These are phyloP conservation scores for Lactarius psammicola DNA, from an alignment of 768 basidiomycete genomes.

Conservation along the genomic window DNA sequence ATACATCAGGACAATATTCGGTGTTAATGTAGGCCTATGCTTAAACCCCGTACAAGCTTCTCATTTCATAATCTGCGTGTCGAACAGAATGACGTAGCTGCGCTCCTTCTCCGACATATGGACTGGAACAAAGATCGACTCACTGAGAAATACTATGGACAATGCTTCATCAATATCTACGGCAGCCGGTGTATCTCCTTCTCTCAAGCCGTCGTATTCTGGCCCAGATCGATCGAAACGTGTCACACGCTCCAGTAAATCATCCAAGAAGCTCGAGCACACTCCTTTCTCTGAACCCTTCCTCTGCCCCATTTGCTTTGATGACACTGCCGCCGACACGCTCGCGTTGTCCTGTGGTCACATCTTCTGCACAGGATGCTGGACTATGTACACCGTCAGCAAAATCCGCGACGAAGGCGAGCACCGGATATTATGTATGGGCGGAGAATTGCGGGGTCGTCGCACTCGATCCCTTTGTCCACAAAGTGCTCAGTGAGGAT, in stretches of 20 bases:
- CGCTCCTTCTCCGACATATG: slow-evolving; percentile 76
- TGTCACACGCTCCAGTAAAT: slow-evolving; percentile 32
- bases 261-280: slow-evolving; percentile 27
- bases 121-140: slow-evolving; percentile 96
- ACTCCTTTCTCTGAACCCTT: slow-evolving; percentile 50
- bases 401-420: slow-evolving; percentile 87
- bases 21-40: slow-evolving; percentile 73
- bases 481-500: slow-evolving; percentile 55
- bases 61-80: not conserved
- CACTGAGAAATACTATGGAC: slow-evolving; percentile 97
- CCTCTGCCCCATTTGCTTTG: slow-evolving; percentile 93
- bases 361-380: slow-evolving; percentile 79
- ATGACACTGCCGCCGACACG: slow-evolving; percentile 61
- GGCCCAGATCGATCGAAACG: slow-evolving; percentile 37
- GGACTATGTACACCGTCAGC: slow-evolving; percentile 72
- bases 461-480: slow-evolving; percentile 62
- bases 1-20: slow-evolving; percentile 85
- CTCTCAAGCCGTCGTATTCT: slow-evolving; percentile 38
- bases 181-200: slow-evolving; percentile 67
- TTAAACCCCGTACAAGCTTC: not conserved
- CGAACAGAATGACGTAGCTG: slow-evolving; percentile 61
- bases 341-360: slow-evolving; percentile 81
- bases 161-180: slow-evolving; percentile 68
- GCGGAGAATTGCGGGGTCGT: slow-evolving; percentile 69
- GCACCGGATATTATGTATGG: slow-evolving; percentile 72